phyloP scores from a whole-genome alignment of 2,329 filamentous ascomycete genomes.

The Rutstroemia sp. region DNA sequence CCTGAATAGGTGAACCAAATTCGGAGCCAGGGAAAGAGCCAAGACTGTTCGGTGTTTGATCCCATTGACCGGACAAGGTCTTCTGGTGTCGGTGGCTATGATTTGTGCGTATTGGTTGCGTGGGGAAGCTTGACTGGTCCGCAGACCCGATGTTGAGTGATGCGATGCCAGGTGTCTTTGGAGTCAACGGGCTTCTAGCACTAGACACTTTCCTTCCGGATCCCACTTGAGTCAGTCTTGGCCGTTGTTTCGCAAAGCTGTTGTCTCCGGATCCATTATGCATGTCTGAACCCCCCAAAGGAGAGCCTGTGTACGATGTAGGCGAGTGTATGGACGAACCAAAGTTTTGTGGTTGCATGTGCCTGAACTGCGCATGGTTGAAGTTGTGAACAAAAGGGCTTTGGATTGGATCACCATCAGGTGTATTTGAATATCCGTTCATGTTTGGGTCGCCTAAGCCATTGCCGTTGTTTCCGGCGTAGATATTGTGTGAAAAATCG shows the following conservation, averaged over 20 bases:
- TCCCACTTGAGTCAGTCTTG: slow-evolving; percentile 54
- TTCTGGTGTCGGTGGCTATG: slow-evolving; percentile 64
- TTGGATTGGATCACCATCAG: slow-evolving; percentile 85
- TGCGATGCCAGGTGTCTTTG: slow-evolving; percentile 71
- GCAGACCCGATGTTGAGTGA: slow-evolving; percentile 59
- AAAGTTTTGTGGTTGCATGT: slow-evolving; percentile 53
- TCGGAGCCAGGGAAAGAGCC: slow-evolving; percentile 85
- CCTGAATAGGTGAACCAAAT: slow-evolving; percentile 73
- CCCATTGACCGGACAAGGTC: slow-evolving; percentile 82
- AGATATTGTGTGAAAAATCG: slow-evolving; percentile 47
- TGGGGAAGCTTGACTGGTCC: slow-evolving; percentile 63
- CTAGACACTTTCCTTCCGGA: slow-evolving; percentile 64
- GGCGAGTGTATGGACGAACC: slow-evolving; percentile 47
- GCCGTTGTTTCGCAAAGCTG: slow-evolving; percentile 51
- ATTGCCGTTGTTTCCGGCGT: slow-evolving; percentile 47
- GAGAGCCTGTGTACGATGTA: slow-evolving; percentile 43
- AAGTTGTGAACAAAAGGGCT: slow-evolving; percentile 80
- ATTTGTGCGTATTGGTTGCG: slow-evolving; percentile 70
- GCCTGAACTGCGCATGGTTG: slow-evolving; percentile 69
- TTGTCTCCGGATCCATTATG: slow-evolving; percentile 36
- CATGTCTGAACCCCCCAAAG: slow-evolving; percentile 42
- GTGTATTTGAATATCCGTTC: slow-evolving; percentile 82
- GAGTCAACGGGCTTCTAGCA: slow-evolving; percentile 73
- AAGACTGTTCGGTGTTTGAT: slow-evolving; percentile 75
- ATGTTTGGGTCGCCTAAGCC: slow-evolving; percentile 56